Percentiles rank a stretch among this genome's conserved stretches.
phyloP scores from a whole-genome alignment of 1,284 basidiomycete genomes.

The Melampsora larici-populina region DNA sequence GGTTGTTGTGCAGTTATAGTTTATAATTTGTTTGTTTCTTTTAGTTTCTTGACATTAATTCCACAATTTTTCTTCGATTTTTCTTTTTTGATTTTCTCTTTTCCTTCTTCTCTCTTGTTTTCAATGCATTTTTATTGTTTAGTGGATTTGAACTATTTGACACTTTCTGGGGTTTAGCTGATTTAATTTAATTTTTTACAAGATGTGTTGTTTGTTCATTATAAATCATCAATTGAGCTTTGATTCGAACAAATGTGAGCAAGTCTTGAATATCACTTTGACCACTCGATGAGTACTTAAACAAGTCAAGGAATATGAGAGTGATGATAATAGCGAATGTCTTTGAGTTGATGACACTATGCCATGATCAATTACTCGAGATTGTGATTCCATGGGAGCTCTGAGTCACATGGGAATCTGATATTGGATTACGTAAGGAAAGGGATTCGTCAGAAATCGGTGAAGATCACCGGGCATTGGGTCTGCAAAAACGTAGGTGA shows the following conservation, averaged over 20 bases:
- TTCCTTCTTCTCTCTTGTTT: neutral
- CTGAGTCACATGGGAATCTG: neutral
- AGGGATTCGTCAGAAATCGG: too few species aligned
- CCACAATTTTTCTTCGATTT: neutral
- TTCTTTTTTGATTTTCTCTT: neutral
- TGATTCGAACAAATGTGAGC: neutral
- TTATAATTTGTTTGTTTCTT: neutral
- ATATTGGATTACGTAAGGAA: too few species aligned
- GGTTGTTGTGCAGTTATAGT: neutral
- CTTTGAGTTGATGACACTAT: neutral
- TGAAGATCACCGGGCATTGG: too few species aligned
- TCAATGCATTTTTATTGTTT: constrained; percentile 3
- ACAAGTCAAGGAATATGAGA: neutral
- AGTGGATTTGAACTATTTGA: neutral
- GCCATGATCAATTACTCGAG: neutral
- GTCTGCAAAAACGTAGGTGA: too few species aligned
- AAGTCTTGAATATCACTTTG: neutral
- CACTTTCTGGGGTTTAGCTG: neutral
- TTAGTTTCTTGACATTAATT: neutral
- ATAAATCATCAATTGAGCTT: neutral
- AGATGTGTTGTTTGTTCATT: neutral
- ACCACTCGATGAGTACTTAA: neutral
- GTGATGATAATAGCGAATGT: neutral
- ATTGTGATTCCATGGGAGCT: neutral
- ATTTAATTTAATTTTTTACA: neutral